A percentile compares a stretch with the other conserved stretches of the same genome.
Conservation (phyloP, 73 alveolate genomes). For the Paramecium biaurelia region DNA sequence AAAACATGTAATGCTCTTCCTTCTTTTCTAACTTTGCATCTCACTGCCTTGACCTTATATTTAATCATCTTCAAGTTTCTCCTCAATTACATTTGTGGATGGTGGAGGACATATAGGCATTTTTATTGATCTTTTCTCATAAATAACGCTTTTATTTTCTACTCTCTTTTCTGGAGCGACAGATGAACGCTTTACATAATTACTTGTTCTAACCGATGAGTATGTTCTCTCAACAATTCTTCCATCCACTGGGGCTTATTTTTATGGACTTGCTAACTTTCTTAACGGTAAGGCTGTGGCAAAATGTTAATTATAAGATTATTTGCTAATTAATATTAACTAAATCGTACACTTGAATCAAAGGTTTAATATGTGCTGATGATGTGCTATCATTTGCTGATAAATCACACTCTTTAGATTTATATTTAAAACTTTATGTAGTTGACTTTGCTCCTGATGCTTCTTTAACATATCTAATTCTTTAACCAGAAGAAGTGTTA, state of each 20-base stretch:
- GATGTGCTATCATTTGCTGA: slow-evolving; percentile 25
- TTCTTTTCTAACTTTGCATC: not conserved
- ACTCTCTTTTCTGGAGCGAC: slow-evolving; percentile 42
- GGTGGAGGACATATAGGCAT: not conserved
- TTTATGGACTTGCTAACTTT: not conserved
- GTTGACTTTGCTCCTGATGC: slow-evolving; percentile 49
- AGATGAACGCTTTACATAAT: slow-evolving; percentile 43
- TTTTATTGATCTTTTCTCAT: slow-evolving; percentile 11
- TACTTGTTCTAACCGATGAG: slow-evolving; percentile 38
- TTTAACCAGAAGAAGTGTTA: slow-evolving; percentile 10
- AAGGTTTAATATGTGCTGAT: not conserved
- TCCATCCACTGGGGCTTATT: slow-evolving; percentile 7
- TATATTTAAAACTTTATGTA: slow-evolving; percentile 15
- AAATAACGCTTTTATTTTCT: slow-evolving; percentile 17
- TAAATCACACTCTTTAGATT: slow-evolving; percentile 42
- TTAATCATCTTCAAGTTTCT: slow-evolving; percentile 31
- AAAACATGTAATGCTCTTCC: slow-evolving; percentile 26
- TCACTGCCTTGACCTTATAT: slow-evolving; percentile 20
- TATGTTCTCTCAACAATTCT: slow-evolving; percentile 33
- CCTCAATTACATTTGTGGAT: slow-evolving; percentile 12
- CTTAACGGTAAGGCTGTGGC: not conserved
- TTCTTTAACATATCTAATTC: slow-evolving; percentile 22
- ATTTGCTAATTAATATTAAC: not conserved
- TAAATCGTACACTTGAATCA: not conserved
- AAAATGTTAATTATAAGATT: slow-evolving; percentile 24